A percentile compares a stretch with the other conserved stretches of the same genome.
phyloP scores from a whole-genome alignment of 345 rosid species.

The Eucalyptus erythrocorys region DNA sequence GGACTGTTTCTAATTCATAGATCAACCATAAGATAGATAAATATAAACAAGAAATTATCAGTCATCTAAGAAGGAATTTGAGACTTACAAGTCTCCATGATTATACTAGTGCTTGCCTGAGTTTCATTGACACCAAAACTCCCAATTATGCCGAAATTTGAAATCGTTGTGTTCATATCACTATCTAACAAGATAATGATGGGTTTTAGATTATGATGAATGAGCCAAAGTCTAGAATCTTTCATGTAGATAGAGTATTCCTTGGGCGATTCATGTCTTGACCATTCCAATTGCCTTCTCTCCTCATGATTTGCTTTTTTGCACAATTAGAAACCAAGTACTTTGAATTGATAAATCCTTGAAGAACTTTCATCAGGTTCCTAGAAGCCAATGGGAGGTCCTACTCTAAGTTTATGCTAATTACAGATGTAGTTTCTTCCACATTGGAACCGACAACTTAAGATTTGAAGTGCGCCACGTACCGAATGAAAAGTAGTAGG shows the following conservation, averaged over 20 bases:
- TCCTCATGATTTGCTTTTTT: too few species aligned
- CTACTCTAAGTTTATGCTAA: background rate
- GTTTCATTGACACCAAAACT: conserved; percentile 2
- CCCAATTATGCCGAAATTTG: conserved; percentile 14
- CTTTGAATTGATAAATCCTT: too few species aligned
- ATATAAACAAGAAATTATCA: background rate
- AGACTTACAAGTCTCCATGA: conserved; percentile 11
- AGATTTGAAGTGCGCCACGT: too few species aligned
- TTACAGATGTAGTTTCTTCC: too few species aligned
- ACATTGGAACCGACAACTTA: background rate
- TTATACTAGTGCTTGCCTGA: background rate
- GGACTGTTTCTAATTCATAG: background rate
- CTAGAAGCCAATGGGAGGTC: background rate
- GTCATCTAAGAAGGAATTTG: background rate
- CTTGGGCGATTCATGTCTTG: conserved; percentile 1
- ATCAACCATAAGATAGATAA: background rate
- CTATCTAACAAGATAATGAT: conserved; percentile 4
- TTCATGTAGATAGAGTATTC: conserved; percentile 7
- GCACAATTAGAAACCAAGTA: too few species aligned
- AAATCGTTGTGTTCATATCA: conserved; percentile 9
- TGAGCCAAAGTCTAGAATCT: conserved; percentile 4
- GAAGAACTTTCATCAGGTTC: background rate
- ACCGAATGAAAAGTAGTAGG: too few species aligned
- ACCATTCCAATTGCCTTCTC: background rate
- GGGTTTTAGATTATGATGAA: conserved; percentile 14